Conservation (phyloP, 148 eudicot species). For the Rhododendron williamsianum region DNA sequence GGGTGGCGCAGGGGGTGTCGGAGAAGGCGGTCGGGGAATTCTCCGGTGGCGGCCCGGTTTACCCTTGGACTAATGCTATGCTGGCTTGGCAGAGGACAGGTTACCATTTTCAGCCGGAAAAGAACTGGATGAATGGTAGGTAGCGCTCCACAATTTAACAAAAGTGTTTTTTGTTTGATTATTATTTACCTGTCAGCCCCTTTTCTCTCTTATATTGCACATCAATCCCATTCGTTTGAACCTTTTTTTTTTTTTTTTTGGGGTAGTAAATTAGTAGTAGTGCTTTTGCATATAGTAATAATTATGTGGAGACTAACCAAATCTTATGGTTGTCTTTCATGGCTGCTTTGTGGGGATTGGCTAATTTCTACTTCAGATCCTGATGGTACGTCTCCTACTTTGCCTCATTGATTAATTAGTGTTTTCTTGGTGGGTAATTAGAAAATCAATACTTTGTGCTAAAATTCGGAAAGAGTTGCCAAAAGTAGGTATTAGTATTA, state of each 20-base stretch:
- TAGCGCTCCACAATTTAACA: not conserved
- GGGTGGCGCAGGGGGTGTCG: slow-evolving; percentile 56
- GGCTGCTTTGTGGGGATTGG: slow-evolving; percentile 3
- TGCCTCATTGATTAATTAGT: not conserved
- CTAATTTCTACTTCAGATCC: slow-evolving; percentile 39
- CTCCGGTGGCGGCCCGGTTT: slow-evolving; percentile 20
- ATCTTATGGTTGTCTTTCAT: not conserved
- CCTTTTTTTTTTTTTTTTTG: too few relatives aligned
- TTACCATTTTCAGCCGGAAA: slow-evolving; percentile 77
- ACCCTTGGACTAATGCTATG: slow-evolving; percentile 70
- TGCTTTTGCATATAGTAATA: not conserved
- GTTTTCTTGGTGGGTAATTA: not conserved
- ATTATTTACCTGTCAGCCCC: not conserved
- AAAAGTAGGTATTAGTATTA: not conserved
- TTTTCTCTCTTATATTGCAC: not conserved
- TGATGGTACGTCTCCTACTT: slow-evolving; percentile 38
- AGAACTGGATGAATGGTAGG: slow-evolving; percentile 89
- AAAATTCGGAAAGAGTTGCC: not conserved
- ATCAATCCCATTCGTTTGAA: not conserved
- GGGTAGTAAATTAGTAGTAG: too few relatives aligned
- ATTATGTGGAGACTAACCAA: too few relatives aligned
- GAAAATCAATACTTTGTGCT: not conserved
- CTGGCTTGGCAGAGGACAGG: slow-evolving; percentile 76
- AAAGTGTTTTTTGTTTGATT: not conserved
- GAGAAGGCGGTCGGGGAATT: slow-evolving; percentile 33